Evolutionary conservation across 495 filamentous ascomycete genomes (phyloP).

Genomic region (Chaetomium tenue): DNA sequence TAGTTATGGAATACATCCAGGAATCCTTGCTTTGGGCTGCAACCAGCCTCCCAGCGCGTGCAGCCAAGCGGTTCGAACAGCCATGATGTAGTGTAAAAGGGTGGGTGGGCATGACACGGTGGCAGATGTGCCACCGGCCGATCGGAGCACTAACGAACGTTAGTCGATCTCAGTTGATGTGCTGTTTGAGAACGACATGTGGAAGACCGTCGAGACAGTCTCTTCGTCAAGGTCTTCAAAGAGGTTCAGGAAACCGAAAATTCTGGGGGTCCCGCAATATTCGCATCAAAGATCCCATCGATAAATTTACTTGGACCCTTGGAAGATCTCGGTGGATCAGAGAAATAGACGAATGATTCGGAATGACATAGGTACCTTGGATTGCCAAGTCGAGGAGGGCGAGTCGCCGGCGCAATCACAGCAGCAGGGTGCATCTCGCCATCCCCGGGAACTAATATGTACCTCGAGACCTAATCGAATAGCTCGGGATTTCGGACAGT

Average conservation of each 20-base stretch:
- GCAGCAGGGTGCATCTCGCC: constrained; percentile 14
- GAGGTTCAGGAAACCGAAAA: too few species aligned
- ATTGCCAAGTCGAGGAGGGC: constrained; percentile 13
- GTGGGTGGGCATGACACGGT: constrained; percentile 9
- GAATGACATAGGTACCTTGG: not conserved
- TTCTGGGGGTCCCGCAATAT: not conserved
- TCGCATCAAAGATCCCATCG: not conserved
- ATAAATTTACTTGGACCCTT: constrained; percentile 1
- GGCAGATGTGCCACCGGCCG: constrained; percentile 3
- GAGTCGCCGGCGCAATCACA: constrained; percentile 11
- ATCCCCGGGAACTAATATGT: too few species aligned
- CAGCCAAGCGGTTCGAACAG: constrained; percentile 5
- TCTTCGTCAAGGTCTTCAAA: not conserved
- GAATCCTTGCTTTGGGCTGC: constrained; percentile 1
- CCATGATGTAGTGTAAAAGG: constrained; percentile 8
- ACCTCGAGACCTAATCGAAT: not conserved
- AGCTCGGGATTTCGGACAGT: constrained; percentile 16
- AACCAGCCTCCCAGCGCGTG: not conserved
- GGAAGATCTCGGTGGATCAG: constrained; percentile 7
- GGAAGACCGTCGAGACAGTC: not conserved
- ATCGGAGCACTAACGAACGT: constrained; percentile 1
- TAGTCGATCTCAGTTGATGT: too few species aligned
- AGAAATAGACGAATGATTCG: not conserved
- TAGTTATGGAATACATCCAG: too few species aligned
- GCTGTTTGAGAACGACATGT: not conserved